These are phyloP conservation scores for Syncephalastrum monosporum DNA, from an alignment of 371 early-diverging fungal species.

Conservation along the genomic window DNA sequence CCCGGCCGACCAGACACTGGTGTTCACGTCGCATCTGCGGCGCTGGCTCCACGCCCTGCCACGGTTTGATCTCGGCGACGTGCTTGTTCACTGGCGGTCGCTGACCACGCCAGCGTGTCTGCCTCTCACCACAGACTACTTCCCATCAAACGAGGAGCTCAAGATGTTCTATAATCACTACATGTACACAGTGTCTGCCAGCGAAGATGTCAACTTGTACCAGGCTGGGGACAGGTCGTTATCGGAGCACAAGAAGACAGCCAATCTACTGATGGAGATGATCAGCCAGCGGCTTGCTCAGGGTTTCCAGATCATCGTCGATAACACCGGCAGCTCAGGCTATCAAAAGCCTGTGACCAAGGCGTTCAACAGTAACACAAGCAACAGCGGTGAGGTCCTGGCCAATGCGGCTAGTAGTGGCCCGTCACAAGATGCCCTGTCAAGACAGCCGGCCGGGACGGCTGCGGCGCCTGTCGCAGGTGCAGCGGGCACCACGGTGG, in stretches of 20 bases:
- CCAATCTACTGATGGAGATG: constrained; percentile 78
- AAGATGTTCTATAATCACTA: constrained; percentile 73
- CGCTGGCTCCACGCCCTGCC: constrained; percentile 88
- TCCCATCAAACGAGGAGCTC: constrained; percentile 77
- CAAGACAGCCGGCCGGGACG: too few relatives aligned
- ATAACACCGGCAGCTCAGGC: constrained; percentile 34
- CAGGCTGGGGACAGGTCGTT: constrained; percentile 49
- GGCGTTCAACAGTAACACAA: constrained; percentile 6
- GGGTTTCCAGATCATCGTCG: constrained; percentile 90
- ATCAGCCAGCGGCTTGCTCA: constrained; percentile 89
- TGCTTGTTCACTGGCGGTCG: constrained; percentile 77
- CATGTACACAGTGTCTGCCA: constrained; percentile 78
- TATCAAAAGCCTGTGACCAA: constrained; percentile 22
- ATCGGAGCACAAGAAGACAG: constrained; percentile 56
- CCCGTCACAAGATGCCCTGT: too few relatives aligned
- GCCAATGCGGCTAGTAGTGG: too few relatives aligned
- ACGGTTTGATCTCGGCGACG: constrained; percentile 41
- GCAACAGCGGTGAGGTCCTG: too few relatives aligned
- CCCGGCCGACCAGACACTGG: constrained; percentile 60
- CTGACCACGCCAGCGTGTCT: constrained; percentile 91
- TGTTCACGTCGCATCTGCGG: constrained; percentile 62
- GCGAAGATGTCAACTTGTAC: constrained; percentile 62
- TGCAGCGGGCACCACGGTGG: neutral
- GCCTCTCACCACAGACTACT: constrained; percentile 91
- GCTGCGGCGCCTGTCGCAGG: neutral